Conservation (phyloP, 2,329 filamentous ascomycete genomes). For the Aureobasidium mangrovei region DNA sequence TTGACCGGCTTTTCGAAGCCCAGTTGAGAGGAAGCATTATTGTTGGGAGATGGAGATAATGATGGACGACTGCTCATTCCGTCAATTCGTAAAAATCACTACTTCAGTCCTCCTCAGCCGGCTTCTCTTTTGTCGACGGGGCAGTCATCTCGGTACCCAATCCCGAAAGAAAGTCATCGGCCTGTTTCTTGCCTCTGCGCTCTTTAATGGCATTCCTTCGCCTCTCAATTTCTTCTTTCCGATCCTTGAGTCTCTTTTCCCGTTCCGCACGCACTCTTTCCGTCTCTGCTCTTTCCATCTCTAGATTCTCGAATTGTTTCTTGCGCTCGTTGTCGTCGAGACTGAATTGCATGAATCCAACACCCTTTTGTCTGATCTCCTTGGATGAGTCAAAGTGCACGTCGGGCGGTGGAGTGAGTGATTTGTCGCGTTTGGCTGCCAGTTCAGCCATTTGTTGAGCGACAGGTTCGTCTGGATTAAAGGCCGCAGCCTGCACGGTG, state of each 20-base stretch:
- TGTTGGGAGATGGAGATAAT: too few relatives aligned
- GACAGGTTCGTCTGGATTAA: constrained; percentile 60
- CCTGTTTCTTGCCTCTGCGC: constrained; percentile 55
- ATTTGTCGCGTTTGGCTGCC: constrained; percentile 68
- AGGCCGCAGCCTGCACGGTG: constrained; percentile 73
- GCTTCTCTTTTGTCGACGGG: background rate
- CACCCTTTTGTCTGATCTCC: constrained; percentile 80
- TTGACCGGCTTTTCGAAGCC: too few relatives aligned
- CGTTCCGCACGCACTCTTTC: constrained; percentile 52
- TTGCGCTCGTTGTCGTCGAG: constrained; percentile 58
- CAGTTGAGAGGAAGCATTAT: too few relatives aligned
- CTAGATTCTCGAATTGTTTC: constrained; percentile 67
- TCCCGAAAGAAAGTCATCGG: constrained; percentile 62
- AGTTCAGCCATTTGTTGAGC: constrained; percentile 66
- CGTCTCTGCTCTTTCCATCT: constrained; percentile 58
- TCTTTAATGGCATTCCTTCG: constrained; percentile 41
- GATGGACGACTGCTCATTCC: too few relatives aligned
- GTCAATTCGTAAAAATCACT: too few relatives aligned
- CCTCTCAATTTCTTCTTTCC: constrained; percentile 54
- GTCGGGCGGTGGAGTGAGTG: constrained; percentile 68
- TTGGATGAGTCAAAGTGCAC: constrained; percentile 76
- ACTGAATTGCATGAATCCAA: constrained; percentile 86
- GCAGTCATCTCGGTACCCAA: constrained; percentile 33
- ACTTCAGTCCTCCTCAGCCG: background rate
- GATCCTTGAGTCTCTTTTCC: constrained; percentile 49